phyloP scores from a whole-genome alignment of 1,284 basidiomycete species.

The Thelephora terrestris region DNA sequence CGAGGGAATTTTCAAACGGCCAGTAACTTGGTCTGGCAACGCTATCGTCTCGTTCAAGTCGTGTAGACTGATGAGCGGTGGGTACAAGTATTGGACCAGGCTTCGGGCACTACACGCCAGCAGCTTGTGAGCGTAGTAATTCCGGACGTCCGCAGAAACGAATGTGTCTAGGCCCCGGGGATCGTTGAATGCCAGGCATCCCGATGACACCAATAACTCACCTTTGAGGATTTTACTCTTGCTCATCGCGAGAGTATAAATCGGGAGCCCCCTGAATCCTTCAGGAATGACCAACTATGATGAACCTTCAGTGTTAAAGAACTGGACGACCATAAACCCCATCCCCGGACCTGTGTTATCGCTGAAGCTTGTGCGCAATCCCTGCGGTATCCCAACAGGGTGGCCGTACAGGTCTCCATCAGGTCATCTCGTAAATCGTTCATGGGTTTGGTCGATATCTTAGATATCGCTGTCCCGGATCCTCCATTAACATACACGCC shows the following conservation, averaged over 20 bases:
- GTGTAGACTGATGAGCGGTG: conserved; percentile 83
- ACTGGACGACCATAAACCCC: not conserved
- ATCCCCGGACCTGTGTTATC: conserved; percentile 60
- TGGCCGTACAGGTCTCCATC: conserved; percentile 77
- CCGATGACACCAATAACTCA: conserved; percentile 16
- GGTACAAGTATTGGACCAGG: conserved; percentile 81
- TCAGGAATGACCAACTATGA: conserved; percentile 87
- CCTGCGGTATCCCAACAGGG: conserved; percentile 82
- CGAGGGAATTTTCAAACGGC: conserved; percentile 61
- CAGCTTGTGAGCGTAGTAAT: conserved; percentile 75
- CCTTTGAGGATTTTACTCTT: conserved; percentile 94
- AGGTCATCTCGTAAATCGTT: conserved; percentile 76
- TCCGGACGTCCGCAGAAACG: conserved; percentile 90
- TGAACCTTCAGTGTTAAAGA: conserved; percentile 1
- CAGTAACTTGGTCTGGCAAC: conserved; percentile 49
- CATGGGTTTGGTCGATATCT: conserved; percentile 54
- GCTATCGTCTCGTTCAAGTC: conserved; percentile 71
- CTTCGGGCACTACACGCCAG: conserved; percentile 60
- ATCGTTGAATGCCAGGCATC: conserved; percentile 30
- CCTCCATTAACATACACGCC: not conserved
- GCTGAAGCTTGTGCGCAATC: conserved; percentile 84
- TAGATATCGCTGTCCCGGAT: conserved; percentile 49
- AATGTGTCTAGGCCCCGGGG: conserved; percentile 32
- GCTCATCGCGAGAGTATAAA: conserved; percentile 77
- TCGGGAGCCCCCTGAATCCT: conserved; percentile 81